These are phyloP conservation scores for Flagelloscypha sp. DNA, from an alignment of 768 basidiomycete species.

Conservation along the genomic window DNA sequence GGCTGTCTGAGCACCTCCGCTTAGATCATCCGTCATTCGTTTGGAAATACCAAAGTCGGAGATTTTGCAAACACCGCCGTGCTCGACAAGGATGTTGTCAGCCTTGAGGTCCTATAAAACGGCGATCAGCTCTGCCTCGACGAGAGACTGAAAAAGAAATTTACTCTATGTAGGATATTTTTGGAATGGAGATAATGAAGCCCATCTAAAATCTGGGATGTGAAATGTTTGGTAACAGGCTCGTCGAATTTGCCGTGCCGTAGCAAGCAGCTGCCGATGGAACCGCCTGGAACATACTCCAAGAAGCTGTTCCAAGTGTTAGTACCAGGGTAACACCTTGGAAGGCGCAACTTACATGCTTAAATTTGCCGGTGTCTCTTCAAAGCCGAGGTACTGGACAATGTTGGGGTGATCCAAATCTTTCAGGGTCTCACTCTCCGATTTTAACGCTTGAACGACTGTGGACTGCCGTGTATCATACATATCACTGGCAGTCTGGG, in stretches of 20 bases:
- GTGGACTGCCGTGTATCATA: slow-evolving; percentile 76
- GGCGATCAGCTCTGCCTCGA: slow-evolving; percentile 1
- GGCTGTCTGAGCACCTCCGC: slow-evolving; percentile 76
- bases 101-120: slow-evolving; percentile 81
- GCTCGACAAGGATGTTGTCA: slow-evolving; percentile 96
- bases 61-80: slow-evolving; percentile 89
- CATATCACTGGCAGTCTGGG: slow-evolving; percentile 84
- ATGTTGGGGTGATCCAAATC: slow-evolving; percentile 96
- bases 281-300: slow-evolving; percentile 98
- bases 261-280: slow-evolving; percentile 81
- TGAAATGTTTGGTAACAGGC: slow-evolving; percentile 87
- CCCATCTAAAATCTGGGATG: slow-evolving; percentile 83
- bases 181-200: slow-evolving; percentile 88
- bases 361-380: slow-evolving; percentile 78
- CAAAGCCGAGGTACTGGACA: slow-evolving; percentile 93
- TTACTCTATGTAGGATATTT: slow-evolving; percentile 86
- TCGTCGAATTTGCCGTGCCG: slow-evolving; percentile 92
- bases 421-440: slow-evolving; percentile 93
- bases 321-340: neutral
- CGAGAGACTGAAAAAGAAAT: slow-evolving; percentile 12
- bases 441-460: slow-evolving; percentile 85
- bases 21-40: slow-evolving; percentile 78
- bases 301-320: slow-evolving; percentile 64
- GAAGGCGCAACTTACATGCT: slow-evolving; percentile 69
- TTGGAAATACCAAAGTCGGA: slow-evolving; percentile 99